phyloP scores from a whole-genome alignment of 768 basidiomycete species.

The Mycena indigotica region DNA sequence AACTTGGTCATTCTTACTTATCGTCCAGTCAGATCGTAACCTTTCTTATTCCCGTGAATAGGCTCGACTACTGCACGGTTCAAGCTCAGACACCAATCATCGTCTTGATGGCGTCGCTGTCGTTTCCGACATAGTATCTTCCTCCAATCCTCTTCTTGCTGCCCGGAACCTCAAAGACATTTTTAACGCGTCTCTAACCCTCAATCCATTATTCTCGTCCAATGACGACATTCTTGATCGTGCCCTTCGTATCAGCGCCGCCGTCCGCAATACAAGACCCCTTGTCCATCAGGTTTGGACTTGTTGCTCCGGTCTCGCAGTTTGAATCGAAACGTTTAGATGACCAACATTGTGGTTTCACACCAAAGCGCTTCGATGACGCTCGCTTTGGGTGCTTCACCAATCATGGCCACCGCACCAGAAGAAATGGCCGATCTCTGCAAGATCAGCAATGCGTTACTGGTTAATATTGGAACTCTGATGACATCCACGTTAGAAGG shows the following conservation, averaged over 20 bases:
- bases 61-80: constrained; percentile 57
- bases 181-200: constrained; percentile 22
- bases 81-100: constrained; percentile 58
- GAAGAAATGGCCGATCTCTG: constrained; percentile 82
- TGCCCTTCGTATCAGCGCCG: constrained; percentile 52
- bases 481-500: constrained; percentile 58
- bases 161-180: constrained; percentile 38
- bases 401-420: constrained; percentile 89
- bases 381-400: constrained; percentile 83
- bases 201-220: constrained; percentile 22
- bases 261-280: constrained; percentile 58
- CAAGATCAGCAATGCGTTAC: constrained; percentile 62
- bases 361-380: constrained; percentile 92
- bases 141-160: constrained; percentile 53
- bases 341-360: constrained; percentile 86
- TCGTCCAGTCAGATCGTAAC: background rate
- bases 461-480: constrained; percentile 89
- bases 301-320: background rate
- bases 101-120: constrained; percentile 82
- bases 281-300: constrained; percentile 75
- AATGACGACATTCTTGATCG: constrained; percentile 41
- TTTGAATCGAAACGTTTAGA: constrained; percentile 45
- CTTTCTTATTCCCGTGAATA: background rate
- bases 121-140: constrained; percentile 83
- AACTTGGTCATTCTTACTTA: too few relatives aligned